phyloP scores from a whole-genome alignment of 2,329 filamentous ascomycete species.

The Fusarium transvaalense region DNA sequence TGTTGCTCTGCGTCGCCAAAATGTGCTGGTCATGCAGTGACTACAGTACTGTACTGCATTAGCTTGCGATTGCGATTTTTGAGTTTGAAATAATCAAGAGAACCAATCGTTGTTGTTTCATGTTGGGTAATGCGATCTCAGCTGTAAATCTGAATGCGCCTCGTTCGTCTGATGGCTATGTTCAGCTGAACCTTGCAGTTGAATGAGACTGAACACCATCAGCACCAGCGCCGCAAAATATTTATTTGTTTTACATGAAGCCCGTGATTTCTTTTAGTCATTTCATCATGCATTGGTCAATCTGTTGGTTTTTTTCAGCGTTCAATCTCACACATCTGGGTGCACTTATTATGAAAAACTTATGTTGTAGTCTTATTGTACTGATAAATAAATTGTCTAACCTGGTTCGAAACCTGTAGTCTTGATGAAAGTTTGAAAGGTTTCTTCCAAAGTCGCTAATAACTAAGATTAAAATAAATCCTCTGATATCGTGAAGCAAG shows the following conservation, averaged over 20 bases:
- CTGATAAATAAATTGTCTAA: neutral
- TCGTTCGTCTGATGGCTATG: neutral
- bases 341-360: neutral
- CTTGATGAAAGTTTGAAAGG: neutral
- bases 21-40: neutral
- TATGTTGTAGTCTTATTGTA: neutral
- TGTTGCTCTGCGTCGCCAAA: neutral
- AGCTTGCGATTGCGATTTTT: neutral
- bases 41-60: neutral
- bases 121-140: neutral
- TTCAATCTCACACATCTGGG: neutral
- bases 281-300: neutral
- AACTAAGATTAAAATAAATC: constrained; percentile 19
- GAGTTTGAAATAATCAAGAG: neutral
- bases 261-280: neutral
- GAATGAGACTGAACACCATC: neutral
- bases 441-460: neutral
- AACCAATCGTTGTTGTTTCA: neutral
- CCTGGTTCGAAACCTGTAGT: neutral
- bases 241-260: neutral
- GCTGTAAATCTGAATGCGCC: neutral
- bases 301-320: neutral
- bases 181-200: neutral
- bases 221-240: neutral
- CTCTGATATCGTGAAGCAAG: constrained; percentile 21